Evolutionary conservation across 345 rosid genomes (phyloP), one percentile per base, ranked within the genome.

Genomic region (Salix brachista): DNA sequence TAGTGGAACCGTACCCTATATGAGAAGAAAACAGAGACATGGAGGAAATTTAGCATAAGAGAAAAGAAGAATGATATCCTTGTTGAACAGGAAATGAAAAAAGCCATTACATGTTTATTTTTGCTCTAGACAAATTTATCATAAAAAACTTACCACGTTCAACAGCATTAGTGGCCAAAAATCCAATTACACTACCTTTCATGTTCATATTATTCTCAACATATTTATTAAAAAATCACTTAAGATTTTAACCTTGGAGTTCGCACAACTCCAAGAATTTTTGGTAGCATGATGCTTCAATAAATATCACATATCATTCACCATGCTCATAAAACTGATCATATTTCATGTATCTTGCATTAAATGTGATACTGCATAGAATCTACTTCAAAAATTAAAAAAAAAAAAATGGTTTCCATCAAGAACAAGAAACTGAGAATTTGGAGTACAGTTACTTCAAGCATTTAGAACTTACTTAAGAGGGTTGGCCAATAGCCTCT

Each of bases 1-100:
- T 96, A 96, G 78, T 96, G 99, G 83, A 96, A 96, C 69, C 99
- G 98, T 66, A 96, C 99, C 94, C 99, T 96, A 75, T 61, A 79
- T 70, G 21, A 78, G 42, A 54, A 69, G 17, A 54, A 74, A 66
- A 37, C 70, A 21, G 7, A 36, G 65, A 46, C 17, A 67, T 4
- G 9, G 12, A 37, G 67, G 28, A 60, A 32, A 71, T 4, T 74
- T 48, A 34, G 54, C 42, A 14, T 67, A 44, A 23, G 61, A 25
- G 80, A 44, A 23, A 30, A 61, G 41, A 76, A 30, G 36, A 3
- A 1, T 30, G 64, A 16, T 52, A 2, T 2, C 9, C 17, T 67
- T 18, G 52, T 62, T 42, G 44, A 41, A 10, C 44, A 10, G 44
- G 44, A 9, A 41, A 10, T 41, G 44, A 41, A 41, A 41, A 9